These are phyloP conservation scores for Pythium guiyangense DNA, from an alignment of 352 stramenopile genomes.

Conservation along the genomic window DNA sequence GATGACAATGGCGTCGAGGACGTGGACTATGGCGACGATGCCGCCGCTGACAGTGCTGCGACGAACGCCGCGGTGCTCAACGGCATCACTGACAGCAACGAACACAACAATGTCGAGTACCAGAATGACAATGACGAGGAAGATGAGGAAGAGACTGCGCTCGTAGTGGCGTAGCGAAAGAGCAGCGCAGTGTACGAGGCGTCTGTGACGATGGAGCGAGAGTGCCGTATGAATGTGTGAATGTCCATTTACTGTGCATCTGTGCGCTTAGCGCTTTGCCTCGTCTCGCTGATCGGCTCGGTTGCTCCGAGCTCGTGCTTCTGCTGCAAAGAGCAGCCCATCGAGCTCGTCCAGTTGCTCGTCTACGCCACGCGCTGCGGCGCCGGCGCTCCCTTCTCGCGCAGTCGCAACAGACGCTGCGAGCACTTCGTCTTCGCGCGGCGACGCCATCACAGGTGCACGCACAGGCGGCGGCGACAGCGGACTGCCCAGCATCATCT, in stretches of 20 bases:
- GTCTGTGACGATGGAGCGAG: neutral
- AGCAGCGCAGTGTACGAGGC: neutral
- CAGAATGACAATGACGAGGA: no score
- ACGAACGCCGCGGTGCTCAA: neutral
- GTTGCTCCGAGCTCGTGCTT: neutral
- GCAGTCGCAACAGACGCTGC: conserved; percentile 4
- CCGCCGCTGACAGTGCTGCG: neutral
- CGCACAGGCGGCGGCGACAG: conserved; percentile 6
- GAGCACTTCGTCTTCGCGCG: conserved; percentile 40
- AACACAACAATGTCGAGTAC: neutral
- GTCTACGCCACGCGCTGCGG: neutral
- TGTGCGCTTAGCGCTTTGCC: no score
- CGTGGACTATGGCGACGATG: neutral
- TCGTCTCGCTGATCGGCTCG: no score
- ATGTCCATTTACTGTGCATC: no score
- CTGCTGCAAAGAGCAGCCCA: conserved; percentile 1
- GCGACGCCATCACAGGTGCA: conserved; percentile 21
- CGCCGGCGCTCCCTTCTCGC: neutral
- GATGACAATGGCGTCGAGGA: no score
- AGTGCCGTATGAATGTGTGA: neutral
- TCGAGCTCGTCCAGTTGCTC: conserved; percentile 11
- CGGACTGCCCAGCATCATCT: conserved; percentile 32
- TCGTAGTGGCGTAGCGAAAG: no score
- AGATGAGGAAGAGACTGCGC: no score
- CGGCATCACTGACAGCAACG: neutral